Evolutionary conservation across 2,329 filamentous ascomycete genomes (phyloP).

Genomic region (Diaporthe ampelina): DNA sequence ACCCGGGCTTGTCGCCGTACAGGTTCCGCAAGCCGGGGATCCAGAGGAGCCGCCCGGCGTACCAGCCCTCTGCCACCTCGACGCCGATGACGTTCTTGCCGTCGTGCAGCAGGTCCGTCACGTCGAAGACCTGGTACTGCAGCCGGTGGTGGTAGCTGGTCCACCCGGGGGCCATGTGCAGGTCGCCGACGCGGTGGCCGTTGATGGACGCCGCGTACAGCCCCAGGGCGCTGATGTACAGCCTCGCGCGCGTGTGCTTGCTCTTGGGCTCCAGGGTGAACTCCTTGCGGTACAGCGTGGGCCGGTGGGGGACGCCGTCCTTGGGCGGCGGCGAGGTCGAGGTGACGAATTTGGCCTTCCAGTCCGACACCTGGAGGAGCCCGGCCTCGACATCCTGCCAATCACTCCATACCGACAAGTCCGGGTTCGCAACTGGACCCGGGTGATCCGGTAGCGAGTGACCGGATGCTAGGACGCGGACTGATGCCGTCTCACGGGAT

Average conservation of each 20-base stretch:
- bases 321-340: conserved; percentile 18
- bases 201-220: conserved; percentile 57
- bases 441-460: neutral
- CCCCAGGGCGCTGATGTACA: conserved; percentile 51
- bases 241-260: conserved; percentile 33
- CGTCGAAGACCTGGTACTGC: conserved; percentile 60
- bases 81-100: conserved; percentile 59
- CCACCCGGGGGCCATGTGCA: conserved; percentile 58
- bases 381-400: conserved; percentile 37
- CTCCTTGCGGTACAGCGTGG: conserved; percentile 34
- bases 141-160: conserved; percentile 59
- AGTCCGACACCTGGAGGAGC: conserved; percentile 35
- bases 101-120: conserved; percentile 51
- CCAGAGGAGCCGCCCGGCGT: conserved; percentile 55
- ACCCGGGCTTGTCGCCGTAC: conserved; percentile 51
- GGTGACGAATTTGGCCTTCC: conserved; percentile 40
- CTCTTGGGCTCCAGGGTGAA: conserved; percentile 22
- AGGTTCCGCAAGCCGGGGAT: conserved; percentile 47
- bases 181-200: conserved; percentile 49
- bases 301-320: conserved; percentile 35
- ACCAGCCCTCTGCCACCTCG: conserved; percentile 68
- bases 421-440: neutral
- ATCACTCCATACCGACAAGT: conserved; percentile 19
- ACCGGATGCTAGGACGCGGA: conserved; percentile 30
- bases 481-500: conserved; percentile 35